A percentile compares a stretch with the other conserved stretches of the same genome.
phyloP scores from a whole-genome alignment of 129 eudicot species.

The Centrapalus pauciflorus region DNA sequence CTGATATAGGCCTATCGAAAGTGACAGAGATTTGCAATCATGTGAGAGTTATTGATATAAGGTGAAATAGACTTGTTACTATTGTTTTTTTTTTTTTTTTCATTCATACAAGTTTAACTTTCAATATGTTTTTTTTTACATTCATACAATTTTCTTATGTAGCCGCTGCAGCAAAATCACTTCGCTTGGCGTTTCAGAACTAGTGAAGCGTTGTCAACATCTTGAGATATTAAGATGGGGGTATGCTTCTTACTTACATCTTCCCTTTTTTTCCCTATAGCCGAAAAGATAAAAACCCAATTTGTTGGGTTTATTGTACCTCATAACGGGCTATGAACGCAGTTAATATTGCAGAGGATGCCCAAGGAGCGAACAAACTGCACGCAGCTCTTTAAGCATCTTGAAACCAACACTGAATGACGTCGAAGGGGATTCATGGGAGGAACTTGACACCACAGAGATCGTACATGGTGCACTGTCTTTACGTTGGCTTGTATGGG shows the following conservation, averaged over 20 bases:
- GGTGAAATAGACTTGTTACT: constrained; percentile 33
- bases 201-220: constrained; percentile 52
- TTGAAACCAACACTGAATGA: constrained; percentile 62
- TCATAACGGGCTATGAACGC: constrained; percentile 52
- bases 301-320: constrained; percentile 40
- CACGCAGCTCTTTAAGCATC: constrained; percentile 55
- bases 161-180: constrained; percentile 84
- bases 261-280: neutral
- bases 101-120: too few relatives aligned
- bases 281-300: constrained; percentile 17
- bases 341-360: constrained; percentile 88
- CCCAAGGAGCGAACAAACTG: constrained; percentile 65
- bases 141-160: constrained; percentile 11
- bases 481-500: constrained; percentile 97
- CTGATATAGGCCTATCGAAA: constrained; percentile 72
- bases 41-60: constrained; percentile 66
- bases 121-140: too few relatives aligned
- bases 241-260: constrained; percentile 29
- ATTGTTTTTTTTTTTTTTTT: too few relatives aligned
- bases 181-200: constrained; percentile 59
- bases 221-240: constrained; percentile 95
- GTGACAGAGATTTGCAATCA: constrained; percentile 51
- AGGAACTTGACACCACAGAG: constrained; percentile 74
- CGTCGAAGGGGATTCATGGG: constrained; percentile 91
- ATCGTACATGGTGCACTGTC: constrained; percentile 69